phyloP scores from a whole-genome alignment of 2,329 filamentous ascomycete genomes.

The Trichoderma citrinoviride region DNA sequence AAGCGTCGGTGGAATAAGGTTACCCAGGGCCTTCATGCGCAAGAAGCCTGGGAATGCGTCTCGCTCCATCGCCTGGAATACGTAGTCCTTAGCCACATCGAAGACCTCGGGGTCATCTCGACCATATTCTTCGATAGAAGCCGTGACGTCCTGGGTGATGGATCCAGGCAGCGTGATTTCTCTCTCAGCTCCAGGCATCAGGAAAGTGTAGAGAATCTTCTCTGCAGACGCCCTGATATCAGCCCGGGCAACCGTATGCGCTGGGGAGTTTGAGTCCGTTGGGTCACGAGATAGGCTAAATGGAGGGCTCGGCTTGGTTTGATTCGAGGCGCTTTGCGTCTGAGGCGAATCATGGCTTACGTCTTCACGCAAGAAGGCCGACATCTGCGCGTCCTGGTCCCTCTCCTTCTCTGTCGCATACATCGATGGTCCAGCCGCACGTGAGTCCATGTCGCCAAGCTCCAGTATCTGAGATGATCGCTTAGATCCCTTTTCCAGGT shows the following conservation, averaged over 20 bases:
- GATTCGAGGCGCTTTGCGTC: conserved; percentile 49
- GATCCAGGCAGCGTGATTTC: conserved; percentile 90
- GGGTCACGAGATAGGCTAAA: conserved; percentile 61
- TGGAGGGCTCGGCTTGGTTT: conserved; percentile 50
- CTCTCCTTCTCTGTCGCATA: conserved; percentile 68
- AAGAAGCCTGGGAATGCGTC: conserved; percentile 98
- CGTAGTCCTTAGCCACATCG: conserved; percentile 96
- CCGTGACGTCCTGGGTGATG: conserved; percentile 82
- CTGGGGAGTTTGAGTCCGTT: conserved; percentile 77
- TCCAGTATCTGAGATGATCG: conserved; percentile 80
- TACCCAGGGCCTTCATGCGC: conserved; percentile 90
- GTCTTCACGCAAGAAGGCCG: conserved; percentile 77
- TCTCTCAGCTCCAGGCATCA: conserved; percentile 90
- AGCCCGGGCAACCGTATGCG: conserved; percentile 78
- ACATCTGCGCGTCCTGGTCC: conserved; percentile 84
- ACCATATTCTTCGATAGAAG: conserved; percentile 83
- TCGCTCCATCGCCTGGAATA: conserved; percentile 98
- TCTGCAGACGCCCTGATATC: conserved; percentile 93
- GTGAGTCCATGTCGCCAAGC: conserved; percentile 63
- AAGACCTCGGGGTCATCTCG: conserved; percentile 97
- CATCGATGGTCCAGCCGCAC: conserved; percentile 59
- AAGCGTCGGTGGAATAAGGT: conserved; percentile 87
- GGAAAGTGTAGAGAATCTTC: conserved; percentile 97
- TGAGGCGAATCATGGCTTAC: conserved; percentile 55
- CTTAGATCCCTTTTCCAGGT: conserved; percentile 81